Evolutionary conservation across 495 filamentous ascomycete genomes (phyloP).

Genomic region (Cenococcum geophilum): DNA sequence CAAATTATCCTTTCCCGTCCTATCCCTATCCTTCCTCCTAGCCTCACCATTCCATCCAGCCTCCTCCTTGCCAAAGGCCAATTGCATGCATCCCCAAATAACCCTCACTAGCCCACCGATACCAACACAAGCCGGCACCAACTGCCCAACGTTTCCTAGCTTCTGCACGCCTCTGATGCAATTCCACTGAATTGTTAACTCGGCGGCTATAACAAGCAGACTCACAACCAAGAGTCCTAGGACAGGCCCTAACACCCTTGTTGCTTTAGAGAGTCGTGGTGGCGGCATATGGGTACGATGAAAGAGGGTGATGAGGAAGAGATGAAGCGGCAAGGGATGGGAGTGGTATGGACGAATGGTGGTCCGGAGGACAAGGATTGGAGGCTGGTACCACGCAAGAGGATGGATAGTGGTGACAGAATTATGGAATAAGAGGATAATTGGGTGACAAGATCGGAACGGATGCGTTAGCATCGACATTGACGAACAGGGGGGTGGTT

Average conservation of each 20-base stretch:
- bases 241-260: neutral
- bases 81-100: neutral
- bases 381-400: neutral
- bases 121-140: neutral
- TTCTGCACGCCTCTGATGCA: conserved; percentile 4
- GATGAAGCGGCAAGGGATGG: neutral
- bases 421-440: neutral
- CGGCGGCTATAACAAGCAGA: conserved; percentile 6
- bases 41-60: neutral
- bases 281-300: neutral
- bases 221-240: neutral
- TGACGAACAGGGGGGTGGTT: neutral
- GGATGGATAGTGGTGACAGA: neutral
- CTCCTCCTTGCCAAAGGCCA: neutral
- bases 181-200: conserved; percentile 17
- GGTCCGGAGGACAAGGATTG: neutral
- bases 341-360: neutral
- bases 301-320: neutral
- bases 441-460: neutral
- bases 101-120: neutral
- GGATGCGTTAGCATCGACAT: neutral
- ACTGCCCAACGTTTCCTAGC: conserved; percentile 4
- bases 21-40: neutral
- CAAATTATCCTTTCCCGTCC: neutral
- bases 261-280: neutral